Conservation (phyloP, 768 basidiomycete genomes). For the Gloeophyllum trabeum region DNA sequence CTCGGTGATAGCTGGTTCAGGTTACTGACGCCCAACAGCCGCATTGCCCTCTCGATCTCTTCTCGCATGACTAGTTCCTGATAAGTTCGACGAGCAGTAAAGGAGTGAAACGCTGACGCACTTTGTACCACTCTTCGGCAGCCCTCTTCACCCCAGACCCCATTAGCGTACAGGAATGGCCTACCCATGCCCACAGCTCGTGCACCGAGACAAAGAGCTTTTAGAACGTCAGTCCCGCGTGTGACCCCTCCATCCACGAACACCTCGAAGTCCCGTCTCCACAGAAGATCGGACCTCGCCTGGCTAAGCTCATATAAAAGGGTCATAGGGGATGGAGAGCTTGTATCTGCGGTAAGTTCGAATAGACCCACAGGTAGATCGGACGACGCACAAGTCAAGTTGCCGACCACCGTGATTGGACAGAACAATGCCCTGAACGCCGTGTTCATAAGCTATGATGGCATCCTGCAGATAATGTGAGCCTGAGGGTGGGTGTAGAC, state of each 20-base stretch:
- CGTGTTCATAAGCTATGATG: constrained; percentile 29
- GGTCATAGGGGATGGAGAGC: constrained; percentile 30
- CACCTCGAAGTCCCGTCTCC: constrained; percentile 23
- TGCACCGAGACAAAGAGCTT: constrained; percentile 38
- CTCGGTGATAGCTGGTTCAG: too few relatives aligned
- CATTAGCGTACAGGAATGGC: constrained; percentile 30
- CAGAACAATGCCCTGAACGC: constrained; percentile 33
- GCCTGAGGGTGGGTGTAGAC: background rate
- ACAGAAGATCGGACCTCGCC: constrained; percentile 26
- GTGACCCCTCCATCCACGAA: constrained; percentile 36
- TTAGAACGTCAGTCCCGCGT: constrained; percentile 35
- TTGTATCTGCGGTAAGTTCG: constrained; percentile 4
- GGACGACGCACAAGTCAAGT: constrained; percentile 27
- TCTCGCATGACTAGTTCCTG: constrained; percentile 22
- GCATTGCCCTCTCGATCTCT: constrained; percentile 28
- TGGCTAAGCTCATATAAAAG: constrained; percentile 32
- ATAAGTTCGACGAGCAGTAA: background rate
- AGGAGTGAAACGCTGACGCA: constrained; percentile 6
- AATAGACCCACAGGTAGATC: background rate
- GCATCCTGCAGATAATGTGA: constrained; percentile 23
- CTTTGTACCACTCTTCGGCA: constrained; percentile 15
- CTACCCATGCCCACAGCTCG: constrained; percentile 32
- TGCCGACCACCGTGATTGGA: constrained; percentile 39
- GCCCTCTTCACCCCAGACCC: constrained; percentile 21
- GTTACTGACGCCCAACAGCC: too few relatives aligned